Conservation (phyloP, 1,284 basidiomycete genomes). For the Ganoderma lucidum region DNA sequence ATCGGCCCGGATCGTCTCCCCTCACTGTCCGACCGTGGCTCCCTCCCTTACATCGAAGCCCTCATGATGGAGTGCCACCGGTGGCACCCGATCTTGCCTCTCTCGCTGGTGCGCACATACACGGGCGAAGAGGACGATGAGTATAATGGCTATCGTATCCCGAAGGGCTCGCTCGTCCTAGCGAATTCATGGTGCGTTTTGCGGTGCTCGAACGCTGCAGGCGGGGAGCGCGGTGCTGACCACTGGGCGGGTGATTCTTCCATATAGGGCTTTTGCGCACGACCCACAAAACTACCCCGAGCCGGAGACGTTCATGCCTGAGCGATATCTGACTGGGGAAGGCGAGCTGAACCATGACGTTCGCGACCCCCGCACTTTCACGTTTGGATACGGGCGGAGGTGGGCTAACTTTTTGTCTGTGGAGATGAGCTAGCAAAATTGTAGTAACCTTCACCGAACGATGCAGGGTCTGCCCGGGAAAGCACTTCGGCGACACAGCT, state of each 20-base stretch:
- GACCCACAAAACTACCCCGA: slow-evolving; percentile 26
- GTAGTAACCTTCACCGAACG: too few species aligned
- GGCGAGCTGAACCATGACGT: slow-evolving; percentile 20
- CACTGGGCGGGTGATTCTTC: too few species aligned
- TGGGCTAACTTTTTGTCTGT: neutral
- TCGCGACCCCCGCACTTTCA: slow-evolving; percentile 17
- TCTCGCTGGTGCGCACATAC: slow-evolving; percentile 26
- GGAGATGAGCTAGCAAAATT: neutral
- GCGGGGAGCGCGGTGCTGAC: too few species aligned
- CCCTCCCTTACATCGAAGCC: slow-evolving; percentile 28
- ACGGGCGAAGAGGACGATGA: slow-evolving; percentile 31
- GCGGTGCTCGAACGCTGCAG: neutral
- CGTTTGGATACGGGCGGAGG: slow-evolving; percentile 36
- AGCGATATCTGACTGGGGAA: slow-evolving; percentile 27
- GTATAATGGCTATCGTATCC: slow-evolving; percentile 33
- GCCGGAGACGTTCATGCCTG: slow-evolving; percentile 28
- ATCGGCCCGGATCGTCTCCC: slow-evolving; percentile 31
- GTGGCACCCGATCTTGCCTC: slow-evolving; percentile 29
- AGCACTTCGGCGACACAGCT: slow-evolving; percentile 17
- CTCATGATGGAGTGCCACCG: slow-evolving; percentile 31
- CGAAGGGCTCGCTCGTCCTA: slow-evolving; percentile 32
- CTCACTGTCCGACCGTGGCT: slow-evolving; percentile 25
- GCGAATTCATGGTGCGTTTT: slow-evolving; percentile 31
- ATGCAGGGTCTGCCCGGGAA: slow-evolving; percentile 24
- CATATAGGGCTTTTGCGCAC: slow-evolving; percentile 21